Base-by-base conservation (phyloP, 371 early-diverging fungal genomes). In the Mucor irregularis region DNA sequence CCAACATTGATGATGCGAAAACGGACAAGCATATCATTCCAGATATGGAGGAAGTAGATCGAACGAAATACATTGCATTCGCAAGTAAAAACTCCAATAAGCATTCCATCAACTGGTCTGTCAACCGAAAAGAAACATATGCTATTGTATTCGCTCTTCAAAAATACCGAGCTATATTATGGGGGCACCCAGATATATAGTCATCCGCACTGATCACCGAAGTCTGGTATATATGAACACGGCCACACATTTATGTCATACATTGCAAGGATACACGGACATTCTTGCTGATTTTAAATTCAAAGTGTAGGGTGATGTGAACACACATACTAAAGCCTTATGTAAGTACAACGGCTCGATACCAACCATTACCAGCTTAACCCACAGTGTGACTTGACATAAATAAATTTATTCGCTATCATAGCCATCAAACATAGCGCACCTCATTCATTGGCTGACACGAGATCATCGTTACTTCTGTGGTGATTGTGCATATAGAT, bases 91-190 rank as follows among this genome's bases (percentile, higher is more conserved):
- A 28, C 0, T 16, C 47, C 4, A 47, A 47, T 38, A 26, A 24
- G 2, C 26, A 29, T 11, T 17, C 46, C 29, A 9, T 28, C 29
- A 31, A 29, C 1, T 55, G 39, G 38, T 38, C 39, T 8, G 38
- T 48, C 0, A 55, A 55, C 24, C 45, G 56, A 4, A 24, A 40
- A 21, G 56, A 55, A 22, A 55, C 56, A 16, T 35, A 21, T n/a
- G 34, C 49, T 7, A 35, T 49, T 22, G 9, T 33, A 33, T 49
- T 49, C n/a, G 56, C 39, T 0, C 9, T 55, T 5, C 22, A 37
- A 8, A 24, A 29, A 21, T 55, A 34, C 29, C 22, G 34, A 29
- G 21, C 46, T 29, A 5, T 55, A 4, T 21, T 55, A 14, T 38
- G 35, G 21, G 56, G 47, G 2, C 46, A 55, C 38, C 14, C 33